phyloP scores from a whole-genome alignment of 2,329 filamentous ascomycete species.

The Mollisia scopiformis region DNA sequence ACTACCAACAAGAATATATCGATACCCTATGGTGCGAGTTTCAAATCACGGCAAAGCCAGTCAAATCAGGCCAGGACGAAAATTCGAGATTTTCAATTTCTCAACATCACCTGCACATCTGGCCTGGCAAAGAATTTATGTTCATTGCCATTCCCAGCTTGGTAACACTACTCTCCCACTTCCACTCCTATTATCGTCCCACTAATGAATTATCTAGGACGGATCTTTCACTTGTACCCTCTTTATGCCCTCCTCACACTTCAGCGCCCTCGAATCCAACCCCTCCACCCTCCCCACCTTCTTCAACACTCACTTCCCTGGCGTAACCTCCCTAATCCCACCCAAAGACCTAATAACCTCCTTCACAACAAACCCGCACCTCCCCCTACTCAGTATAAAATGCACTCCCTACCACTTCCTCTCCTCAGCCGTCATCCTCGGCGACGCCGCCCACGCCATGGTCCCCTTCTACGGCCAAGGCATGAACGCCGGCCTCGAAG shows the following conservation, averaged over 20 bases:
- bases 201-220: constrained; percentile 56
- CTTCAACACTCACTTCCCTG: constrained; percentile 85
- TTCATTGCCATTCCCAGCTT: constrained; percentile 90
- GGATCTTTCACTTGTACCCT: constrained; percentile 94
- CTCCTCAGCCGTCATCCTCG: constrained; percentile 79
- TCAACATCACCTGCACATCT: constrained; percentile 94
- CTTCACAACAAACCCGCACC: constrained; percentile 82
- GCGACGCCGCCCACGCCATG: constrained; percentile 96
- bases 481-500: constrained; percentile 95
- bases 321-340: constrained; percentile 74
- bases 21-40: constrained; percentile 99
- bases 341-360: constrained; percentile 70
- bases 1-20: constrained; percentile 93
- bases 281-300: constrained; percentile 66
- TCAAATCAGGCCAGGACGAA: constrained; percentile 33
- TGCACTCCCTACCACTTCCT: constrained; percentile 85
- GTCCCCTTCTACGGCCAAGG: constrained; percentile 98
- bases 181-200: neutral
- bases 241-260: constrained; percentile 77
- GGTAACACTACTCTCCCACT: constrained; percentile 9
- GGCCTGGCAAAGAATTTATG: constrained; percentile 94
- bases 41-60: constrained; percentile 63
- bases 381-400: constrained; percentile 92
- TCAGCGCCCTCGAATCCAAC: constrained; percentile 66
- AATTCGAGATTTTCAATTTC: constrained; percentile 73